Conservation (phyloP, 305 asterid species). For the Solanum chacoense region DNA sequence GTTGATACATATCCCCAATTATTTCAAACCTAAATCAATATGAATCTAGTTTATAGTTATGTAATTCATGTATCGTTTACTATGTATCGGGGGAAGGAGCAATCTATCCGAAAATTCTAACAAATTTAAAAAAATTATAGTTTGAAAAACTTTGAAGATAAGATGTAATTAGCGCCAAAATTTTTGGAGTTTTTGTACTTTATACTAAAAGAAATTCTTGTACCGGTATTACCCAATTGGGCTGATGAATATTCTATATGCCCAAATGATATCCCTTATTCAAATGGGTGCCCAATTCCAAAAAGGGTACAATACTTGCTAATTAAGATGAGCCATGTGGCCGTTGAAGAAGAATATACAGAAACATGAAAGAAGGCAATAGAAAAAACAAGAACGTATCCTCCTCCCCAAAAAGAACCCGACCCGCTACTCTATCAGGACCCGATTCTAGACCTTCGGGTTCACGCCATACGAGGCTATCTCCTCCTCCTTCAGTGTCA, state of each 20-base stretch:
- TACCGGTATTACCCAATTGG: not conserved
- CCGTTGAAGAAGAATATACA: not conserved
- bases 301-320: not conserved
- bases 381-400: constrained; percentile 8
- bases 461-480: constrained; percentile 6
- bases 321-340: not conserved
- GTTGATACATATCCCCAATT: not conserved
- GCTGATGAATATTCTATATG: not conserved
- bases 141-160: not conserved
- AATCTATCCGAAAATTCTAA: no score
- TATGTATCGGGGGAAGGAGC: not conserved
- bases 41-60: not conserved
- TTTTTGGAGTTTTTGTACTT: not conserved
- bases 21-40: not conserved
- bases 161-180: not conserved
- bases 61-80: not conserved
- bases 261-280: not conserved
- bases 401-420: constrained; percentile 31
- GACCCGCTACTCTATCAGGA: constrained; percentile 15
- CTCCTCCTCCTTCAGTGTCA: constrained; percentile 41
- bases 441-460: not conserved
- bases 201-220: not conserved
- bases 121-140: not conserved
- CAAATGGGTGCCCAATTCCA: not conserved
- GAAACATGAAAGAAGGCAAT: not conserved